Evolutionary conservation across 768 basidiomycete genomes (phyloP), one percentile per base, ranked within the genome.

Genomic region (Hypsizygus marmoreus): DNA sequence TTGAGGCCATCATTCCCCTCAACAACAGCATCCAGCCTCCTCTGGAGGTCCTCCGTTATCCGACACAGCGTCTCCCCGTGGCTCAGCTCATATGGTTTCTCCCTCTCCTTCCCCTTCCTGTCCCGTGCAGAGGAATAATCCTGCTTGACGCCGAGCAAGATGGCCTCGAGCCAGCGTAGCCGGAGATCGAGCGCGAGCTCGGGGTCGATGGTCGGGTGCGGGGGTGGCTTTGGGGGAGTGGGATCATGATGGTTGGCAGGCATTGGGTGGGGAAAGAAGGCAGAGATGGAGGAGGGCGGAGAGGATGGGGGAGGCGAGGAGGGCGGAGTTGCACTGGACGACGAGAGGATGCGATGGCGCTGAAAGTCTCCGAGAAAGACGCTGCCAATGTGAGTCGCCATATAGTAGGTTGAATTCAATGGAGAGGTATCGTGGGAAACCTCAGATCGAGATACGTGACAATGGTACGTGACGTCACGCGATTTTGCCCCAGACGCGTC

Each of bases 361-460:
- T 81, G 79, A 6, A 81, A 64, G 69, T 91, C 90, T 45, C 89
- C 90, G 43, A 91, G 74, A 65, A 91, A 91, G 17, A 86, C 88
- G 58, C 86, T 88, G 39, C 89, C 88, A 43, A 91, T 77, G 53
- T 63, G n/a, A n/a, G n/a, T 71, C 36, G 80, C 48, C 53, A 54
- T 54, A n/a, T n/a, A n/a, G n/a, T n/a, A n/a, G n/a, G n/a, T n/a
- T n/a, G n/a, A n/a, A n/a, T n/a, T n/a, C n/a, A n/a, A n/a, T n/a
- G n/a, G n/a, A n/a, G n/a, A n/a, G n/a, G n/a, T n/a, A n/a, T n/a
- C n/a, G n/a, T n/a, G n/a, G n/a, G n/a, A n/a, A n/a, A n/a, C n/a
- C n/a, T n/a, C n/a, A n/a, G n/a, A n/a, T n/a, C n/a, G n/a, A n/a
- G n/a, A n/a, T n/a, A n/a, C n/a, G n/a, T n/a, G n/a, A n/a, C n/a